These are phyloP conservation scores for Exophiala phaeomuriformis DNA, from an alignment of 2,329 filamentous ascomycete genomes.

Conservation along the genomic window DNA sequence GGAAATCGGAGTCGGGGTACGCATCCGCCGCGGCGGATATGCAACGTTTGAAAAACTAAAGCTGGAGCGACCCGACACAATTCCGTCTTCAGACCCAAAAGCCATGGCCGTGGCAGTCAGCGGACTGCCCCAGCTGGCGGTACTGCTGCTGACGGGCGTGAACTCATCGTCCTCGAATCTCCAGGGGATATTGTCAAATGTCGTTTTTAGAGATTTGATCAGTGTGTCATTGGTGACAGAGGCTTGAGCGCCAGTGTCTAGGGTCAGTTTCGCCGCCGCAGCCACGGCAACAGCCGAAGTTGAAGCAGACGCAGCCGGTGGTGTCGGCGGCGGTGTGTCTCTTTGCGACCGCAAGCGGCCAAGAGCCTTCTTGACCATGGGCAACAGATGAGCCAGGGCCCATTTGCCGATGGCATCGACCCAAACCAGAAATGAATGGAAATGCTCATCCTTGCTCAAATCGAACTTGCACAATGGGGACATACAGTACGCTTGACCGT, in stretches of 20 bases:
- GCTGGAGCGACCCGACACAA: background rate
- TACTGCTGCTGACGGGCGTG: constrained; percentile 24
- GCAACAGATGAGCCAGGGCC: constrained; percentile 20
- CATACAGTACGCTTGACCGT: constrained; percentile 26
- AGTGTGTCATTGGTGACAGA: constrained; percentile 14
- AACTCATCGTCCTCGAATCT: constrained; percentile 23
- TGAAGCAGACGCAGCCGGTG: background rate
- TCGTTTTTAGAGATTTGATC: constrained; percentile 21
- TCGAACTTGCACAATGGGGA: constrained; percentile 26
- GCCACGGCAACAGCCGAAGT: too few relatives aligned
- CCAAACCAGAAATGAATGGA: constrained; percentile 23
- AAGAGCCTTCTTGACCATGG: constrained; percentile 22
- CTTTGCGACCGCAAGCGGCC: constrained; percentile 10
- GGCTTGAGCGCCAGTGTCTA: constrained; percentile 7
- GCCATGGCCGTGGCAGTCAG: background rate
- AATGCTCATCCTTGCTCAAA: constrained; percentile 23
- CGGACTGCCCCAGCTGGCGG: constrained; percentile 25
- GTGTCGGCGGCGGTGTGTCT: constrained; percentile 20
- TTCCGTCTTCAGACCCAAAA: too few relatives aligned
- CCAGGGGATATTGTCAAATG: constrained; percentile 24
- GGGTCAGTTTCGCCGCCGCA: constrained; percentile 4
- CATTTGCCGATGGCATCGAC: constrained; percentile 25
- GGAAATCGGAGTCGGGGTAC: background rate
- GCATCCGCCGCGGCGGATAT: constrained; percentile 1
- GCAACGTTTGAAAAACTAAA: constrained; percentile 6